Conservation (phyloP, 352 stramenopile species). For the Blastocystis sp. region DNA sequence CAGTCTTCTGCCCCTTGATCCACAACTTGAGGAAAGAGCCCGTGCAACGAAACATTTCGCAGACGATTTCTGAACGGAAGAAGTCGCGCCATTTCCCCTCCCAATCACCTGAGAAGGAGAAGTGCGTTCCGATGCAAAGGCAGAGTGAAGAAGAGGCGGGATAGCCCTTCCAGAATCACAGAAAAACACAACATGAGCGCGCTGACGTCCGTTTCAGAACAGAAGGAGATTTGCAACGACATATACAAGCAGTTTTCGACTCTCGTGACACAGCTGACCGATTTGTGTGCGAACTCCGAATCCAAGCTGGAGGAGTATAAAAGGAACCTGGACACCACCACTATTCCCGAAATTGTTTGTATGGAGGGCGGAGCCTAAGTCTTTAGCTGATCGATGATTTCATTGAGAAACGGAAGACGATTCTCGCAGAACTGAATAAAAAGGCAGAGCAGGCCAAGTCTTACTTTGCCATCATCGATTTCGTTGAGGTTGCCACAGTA, state of each 20-base stretch:
- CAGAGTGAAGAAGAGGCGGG: no score
- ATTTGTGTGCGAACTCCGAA: slow-evolving; percentile 12
- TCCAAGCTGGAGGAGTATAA: slow-evolving; percentile 46
- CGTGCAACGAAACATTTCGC: slow-evolving; percentile 41
- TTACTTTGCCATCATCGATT: slow-evolving; percentile 59
- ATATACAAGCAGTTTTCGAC: slow-evolving; percentile 44
- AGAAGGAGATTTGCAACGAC: background rate
- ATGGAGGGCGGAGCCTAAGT: background rate
- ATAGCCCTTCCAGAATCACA: no score
- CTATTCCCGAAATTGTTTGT: slow-evolving; percentile 43
- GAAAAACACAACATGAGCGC: background rate
- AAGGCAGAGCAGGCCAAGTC: slow-evolving; percentile 41
- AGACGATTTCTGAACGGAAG: no score
- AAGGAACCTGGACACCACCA: background rate
- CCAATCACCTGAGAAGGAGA: no score
- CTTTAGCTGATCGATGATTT: slow-evolving; percentile 58
- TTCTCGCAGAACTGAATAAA: background rate
- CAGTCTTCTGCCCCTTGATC: slow-evolving; percentile 15
- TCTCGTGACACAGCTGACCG: slow-evolving; percentile 27
- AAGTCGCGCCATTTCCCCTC: no score
- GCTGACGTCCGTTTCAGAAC: background rate
- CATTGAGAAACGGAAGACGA: slow-evolving; percentile 24
- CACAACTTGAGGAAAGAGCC: slow-evolving; percentile 18
- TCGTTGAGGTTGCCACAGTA: slow-evolving; percentile 15
- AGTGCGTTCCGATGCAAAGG: no score